Evolutionary conservation across 352 stramenopile genomes (phyloP).

Genomic region (Phytophthora pluvialis): DNA sequence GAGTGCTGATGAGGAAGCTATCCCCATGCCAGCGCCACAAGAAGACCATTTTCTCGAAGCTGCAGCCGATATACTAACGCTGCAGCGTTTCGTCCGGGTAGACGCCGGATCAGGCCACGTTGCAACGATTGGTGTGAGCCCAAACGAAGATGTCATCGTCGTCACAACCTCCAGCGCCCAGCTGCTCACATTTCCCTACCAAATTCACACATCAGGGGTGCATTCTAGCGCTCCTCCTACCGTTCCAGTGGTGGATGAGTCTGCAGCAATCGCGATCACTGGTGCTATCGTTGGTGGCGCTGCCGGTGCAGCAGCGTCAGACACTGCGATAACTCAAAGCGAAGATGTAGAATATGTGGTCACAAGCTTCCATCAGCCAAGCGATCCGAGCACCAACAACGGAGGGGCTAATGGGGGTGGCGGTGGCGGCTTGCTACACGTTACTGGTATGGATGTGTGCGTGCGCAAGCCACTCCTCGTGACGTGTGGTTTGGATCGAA

Average conservation of each 20-base stretch:
- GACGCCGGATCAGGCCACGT: conserved; percentile 54
- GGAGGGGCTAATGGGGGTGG: conserved; percentile 18
- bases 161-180: conserved; percentile 69
- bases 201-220: conserved; percentile 43
- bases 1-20: conserved; percentile 21
- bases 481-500: conserved; percentile 90
- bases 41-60: conserved; percentile 34
- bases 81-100: conserved; percentile 70
- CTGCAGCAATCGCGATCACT: conserved; percentile 22
- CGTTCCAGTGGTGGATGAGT: conserved; percentile 21
- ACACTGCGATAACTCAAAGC: conserved; percentile 38
- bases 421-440: conserved; percentile 50
- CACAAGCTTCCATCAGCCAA: conserved; percentile 74
- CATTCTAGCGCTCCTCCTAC: conserved; percentile 17
- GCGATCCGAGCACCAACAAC: conserved; percentile 40
- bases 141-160: conserved; percentile 78
- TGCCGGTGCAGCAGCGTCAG: neutral
- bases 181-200: conserved; percentile 79
- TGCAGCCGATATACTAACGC: conserved; percentile 47
- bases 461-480: conserved; percentile 92
- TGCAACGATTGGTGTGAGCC: conserved; percentile 68
- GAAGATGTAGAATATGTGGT: conserved; percentile 80
- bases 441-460: conserved; percentile 93
- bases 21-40: conserved; percentile 1
- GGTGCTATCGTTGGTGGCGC: neutral